A percentile compares a stretch with the other conserved stretches of the same genome.
Evolutionary conservation across 768 basidiomycete genomes (phyloP).

Genomic region (Serendipita vermifera): DNA sequence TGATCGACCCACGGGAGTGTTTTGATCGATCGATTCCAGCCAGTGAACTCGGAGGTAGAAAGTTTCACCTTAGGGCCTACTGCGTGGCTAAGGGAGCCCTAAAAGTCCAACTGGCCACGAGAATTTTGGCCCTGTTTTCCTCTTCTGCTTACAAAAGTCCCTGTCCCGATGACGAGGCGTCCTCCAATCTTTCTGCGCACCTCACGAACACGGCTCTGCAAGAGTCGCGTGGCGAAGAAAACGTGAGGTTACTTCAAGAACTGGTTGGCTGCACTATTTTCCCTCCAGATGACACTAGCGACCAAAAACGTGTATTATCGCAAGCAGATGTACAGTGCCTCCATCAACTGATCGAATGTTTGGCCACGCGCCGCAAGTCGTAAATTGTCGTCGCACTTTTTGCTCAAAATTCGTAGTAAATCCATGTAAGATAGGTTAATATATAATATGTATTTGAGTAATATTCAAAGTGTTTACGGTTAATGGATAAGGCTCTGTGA

Average conservation of each 20-base stretch:
- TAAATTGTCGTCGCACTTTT: no score
- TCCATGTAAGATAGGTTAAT: no score
- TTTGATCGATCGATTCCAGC: not conserved
- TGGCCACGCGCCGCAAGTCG: no score
- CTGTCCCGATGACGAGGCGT: constrained; percentile 19
- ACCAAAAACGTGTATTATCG: constrained; percentile 22
- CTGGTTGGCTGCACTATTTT: constrained; percentile 52
- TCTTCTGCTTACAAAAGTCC: constrained; percentile 52
- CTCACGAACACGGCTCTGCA: constrained; percentile 91
- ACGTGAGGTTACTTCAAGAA: constrained; percentile 69
- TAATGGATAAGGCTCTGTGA: no score
- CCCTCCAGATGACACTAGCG: constrained; percentile 17
- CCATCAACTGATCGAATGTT: no score
- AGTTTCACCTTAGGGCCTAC: constrained; percentile 95
- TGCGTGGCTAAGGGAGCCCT: constrained; percentile 66
- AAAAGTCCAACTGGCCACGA: constrained; percentile 65
- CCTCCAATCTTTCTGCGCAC: constrained; percentile 51
- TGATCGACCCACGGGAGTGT: constrained; percentile 47
- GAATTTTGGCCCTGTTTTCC: constrained; percentile 82
- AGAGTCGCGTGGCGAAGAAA: constrained; percentile 45
- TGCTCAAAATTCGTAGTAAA: no score
- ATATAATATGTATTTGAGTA: no score
- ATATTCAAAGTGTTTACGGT: no score
- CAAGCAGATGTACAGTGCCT: constrained; percentile 29
- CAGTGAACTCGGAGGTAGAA: constrained; percentile 9